phyloP scores from a whole-genome alignment of 2,329 filamentous ascomycete species.

The Paracamarosporium sp. region DNA sequence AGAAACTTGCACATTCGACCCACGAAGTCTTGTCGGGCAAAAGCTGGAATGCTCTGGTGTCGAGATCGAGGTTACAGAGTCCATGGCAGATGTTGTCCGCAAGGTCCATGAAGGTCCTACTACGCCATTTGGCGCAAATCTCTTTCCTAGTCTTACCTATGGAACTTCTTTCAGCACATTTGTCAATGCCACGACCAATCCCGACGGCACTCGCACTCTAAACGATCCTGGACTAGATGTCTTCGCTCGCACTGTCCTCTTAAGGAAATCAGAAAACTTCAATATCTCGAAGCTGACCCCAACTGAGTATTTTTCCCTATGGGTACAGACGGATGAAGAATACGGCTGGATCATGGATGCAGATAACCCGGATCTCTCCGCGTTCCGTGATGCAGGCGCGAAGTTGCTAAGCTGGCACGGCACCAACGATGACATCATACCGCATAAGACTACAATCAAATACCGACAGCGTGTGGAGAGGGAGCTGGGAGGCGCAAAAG shows the following conservation, averaged over 20 bases:
- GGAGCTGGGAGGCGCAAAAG: conserved; percentile 16
- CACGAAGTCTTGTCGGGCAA: conserved; percentile 11
- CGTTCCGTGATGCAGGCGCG: conserved; percentile 21
- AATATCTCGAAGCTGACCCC: conserved; percentile 7
- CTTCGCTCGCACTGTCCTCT: background rate
- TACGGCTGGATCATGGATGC: conserved; percentile 10
- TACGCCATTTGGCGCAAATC: background rate
- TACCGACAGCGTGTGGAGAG: conserved; percentile 21
- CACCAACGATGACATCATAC: conserved; percentile 22
- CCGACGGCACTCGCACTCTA: conserved; percentile 2
- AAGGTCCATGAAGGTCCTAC: background rate
- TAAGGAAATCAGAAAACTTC: conserved; percentile 2
- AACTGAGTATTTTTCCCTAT: conserved; percentile 1
- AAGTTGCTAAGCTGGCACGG: conserved; percentile 36
- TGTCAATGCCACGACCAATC: background rate
- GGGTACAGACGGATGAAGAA: conserved; percentile 6
- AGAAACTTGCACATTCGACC: conserved; percentile 31
- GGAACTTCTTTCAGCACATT: background rate
- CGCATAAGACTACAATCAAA: conserved; percentile 15
- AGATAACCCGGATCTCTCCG: conserved; percentile 22
- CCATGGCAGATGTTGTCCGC: background rate
- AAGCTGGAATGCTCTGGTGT: conserved; percentile 3
- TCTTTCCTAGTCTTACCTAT: background rate
- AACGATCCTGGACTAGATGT: conserved; percentile 4
- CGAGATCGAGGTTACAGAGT: conserved; percentile 1